Evolutionary conservation across 768 basidiomycete species (phyloP), one percentile per base, ranked within the genome.

Genomic region (Tephrocybe sp.): DNA sequence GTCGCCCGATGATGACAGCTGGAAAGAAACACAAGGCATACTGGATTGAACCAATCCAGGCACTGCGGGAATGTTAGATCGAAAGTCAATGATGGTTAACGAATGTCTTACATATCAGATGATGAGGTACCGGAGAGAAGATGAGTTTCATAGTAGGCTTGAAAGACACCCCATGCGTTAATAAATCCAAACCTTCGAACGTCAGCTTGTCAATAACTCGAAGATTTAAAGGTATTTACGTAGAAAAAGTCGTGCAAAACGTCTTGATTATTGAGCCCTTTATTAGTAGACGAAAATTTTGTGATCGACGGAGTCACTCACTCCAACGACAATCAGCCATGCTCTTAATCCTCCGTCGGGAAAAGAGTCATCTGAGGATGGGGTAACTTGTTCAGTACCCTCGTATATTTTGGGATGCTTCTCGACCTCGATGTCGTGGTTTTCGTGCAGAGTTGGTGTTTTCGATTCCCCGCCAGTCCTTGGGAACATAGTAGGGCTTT

Each of bases 111-210:
- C 83, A 85, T 82, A n/a, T 69, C 64, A 4, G 84, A 85, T 2
- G 81, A 66, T 12, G 68, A 72, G 0, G 67, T 68, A 13, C 70
- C 53, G 0, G 62, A 64, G 33, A 84, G 68, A 12, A 78, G n/a
- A 1, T 66, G 64, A 17, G 72, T 66, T 51, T 80, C 70, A 52
- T 86, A 84, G 57, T 83, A 82, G 12, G 70, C 70, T 73, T 85
- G 84, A 53, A 84, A 83, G 53, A 81, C 82, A 39, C 82, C 82
- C 78, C 79, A 81, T 0, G 76, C 68, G 55, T 81, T 83, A 12
- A 80, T 71, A 47, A 75, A 73, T 3, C 82, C 82, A 56, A 81
- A 77, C 8, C 78, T 80, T 19, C 39, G 20, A 13, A 43, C 52
- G 39, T 42, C 16, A 47, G 20, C 13, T 45, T 14, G 12, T 16